Evolutionary conservation across 371 early-diverging fungal species (phyloP).

Genomic region (Circinella umbellata): DNA sequence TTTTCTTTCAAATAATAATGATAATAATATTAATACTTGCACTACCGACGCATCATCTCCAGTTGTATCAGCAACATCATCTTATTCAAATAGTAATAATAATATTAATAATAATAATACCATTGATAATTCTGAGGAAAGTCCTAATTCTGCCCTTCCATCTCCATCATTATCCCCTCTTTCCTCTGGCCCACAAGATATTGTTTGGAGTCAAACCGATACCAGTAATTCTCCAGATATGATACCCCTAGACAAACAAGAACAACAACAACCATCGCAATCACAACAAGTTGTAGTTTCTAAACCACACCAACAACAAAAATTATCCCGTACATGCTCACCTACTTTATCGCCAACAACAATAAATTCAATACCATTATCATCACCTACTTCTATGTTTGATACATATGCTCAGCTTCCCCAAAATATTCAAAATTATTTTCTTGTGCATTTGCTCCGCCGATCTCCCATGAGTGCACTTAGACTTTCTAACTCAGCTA

Average conservation of each 20-base stretch:
- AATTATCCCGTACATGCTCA: not conserved
- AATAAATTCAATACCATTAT: too few species aligned
- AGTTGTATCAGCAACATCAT: not conserved
- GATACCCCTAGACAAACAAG: slow-evolving; percentile 8
- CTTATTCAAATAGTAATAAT: not conserved
- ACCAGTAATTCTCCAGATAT: not conserved
- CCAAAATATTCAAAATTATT: slow-evolving; percentile 17
- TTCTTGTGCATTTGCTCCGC: slow-evolving; percentile 25
- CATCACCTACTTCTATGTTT: slow-evolving; percentile 10
- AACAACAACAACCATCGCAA: not conserved
- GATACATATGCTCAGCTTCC: slow-evolving; percentile 23
- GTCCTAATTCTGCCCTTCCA: slow-evolving; percentile 25
- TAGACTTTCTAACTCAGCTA: slow-evolving; percentile 78
- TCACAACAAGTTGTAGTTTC: not conserved
- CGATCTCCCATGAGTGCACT: slow-evolving; percentile 66
- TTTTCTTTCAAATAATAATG: not conserved
- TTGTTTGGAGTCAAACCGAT: slow-evolving; percentile 4
- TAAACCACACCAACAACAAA: not conserved
- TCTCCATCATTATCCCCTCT: slow-evolving; percentile 24
- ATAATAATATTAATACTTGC: not conserved
- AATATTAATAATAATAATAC: not conserved
- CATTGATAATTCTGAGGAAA: slow-evolving; percentile 16
- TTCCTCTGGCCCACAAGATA: slow-evolving; percentile 9
- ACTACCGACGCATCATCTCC: not conserved
- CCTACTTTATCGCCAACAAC: not conserved